Percentiles rank a stretch among this genome's conserved stretches.
Conservation (phyloP, 1,284 basidiomycete species). For the Hortiboletus rubellus region DNA sequence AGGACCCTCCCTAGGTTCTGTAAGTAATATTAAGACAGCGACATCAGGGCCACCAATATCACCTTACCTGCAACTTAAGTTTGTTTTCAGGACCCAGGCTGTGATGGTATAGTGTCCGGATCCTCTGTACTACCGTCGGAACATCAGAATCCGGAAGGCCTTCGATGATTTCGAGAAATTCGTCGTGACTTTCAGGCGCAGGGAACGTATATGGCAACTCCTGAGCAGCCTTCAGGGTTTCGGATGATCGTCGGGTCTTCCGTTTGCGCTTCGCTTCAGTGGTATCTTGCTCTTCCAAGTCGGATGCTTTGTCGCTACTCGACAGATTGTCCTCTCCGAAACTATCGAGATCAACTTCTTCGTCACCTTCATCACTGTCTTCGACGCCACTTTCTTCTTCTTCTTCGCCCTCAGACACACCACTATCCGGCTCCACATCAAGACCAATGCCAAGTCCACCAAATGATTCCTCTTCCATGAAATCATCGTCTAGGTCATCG, state of each 20-base stretch:
- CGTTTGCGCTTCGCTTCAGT: constrained; percentile 39
- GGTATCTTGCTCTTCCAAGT: constrained; percentile 43
- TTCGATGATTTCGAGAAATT: constrained; percentile 83
- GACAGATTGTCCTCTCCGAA: constrained; percentile 39
- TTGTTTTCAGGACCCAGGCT: constrained; percentile 92
- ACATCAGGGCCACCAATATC: constrained; percentile 3
- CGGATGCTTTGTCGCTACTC: constrained; percentile 35
- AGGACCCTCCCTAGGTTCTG: constrained; percentile 79
- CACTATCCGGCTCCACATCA: constrained; percentile 30
- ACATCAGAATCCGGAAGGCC: constrained; percentile 71
- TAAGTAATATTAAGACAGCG: constrained; percentile 1
- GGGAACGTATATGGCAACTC: constrained; percentile 92
- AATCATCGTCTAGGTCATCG: constrained; percentile 96
- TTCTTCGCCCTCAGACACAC: constrained; percentile 29
- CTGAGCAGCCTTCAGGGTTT: constrained; percentile 35
- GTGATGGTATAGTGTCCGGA: constrained; percentile 89
- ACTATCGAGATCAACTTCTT: constrained; percentile 38
- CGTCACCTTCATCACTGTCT: constrained; percentile 47
- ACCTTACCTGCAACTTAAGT: constrained; percentile 78
- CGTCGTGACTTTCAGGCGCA: constrained; percentile 84
- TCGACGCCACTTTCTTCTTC: constrained; percentile 54
- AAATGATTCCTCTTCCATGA: constrained; percentile 54
- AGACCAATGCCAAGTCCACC: constrained; percentile 54
- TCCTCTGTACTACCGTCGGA: constrained; percentile 85
- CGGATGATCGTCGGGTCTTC: constrained; percentile 34